Base-by-base conservation (phyloP, 352 stramenopile genomes). In the Pythium volutum region DNA sequence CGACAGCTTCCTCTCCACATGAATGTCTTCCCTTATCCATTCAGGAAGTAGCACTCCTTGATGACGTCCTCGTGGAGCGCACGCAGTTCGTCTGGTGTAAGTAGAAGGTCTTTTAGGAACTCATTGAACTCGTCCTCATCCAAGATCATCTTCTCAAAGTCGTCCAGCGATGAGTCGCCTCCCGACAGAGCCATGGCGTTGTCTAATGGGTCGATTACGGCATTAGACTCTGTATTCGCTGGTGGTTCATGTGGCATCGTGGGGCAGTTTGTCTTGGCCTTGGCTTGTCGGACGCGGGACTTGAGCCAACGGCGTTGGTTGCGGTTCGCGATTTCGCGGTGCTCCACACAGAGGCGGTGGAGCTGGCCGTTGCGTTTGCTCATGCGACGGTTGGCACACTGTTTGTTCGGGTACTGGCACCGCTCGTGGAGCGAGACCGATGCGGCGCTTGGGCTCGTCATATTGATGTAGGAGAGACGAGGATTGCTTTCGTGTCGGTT, bases 361-460 rank as follows among this genome's bases (percentile, higher is more conserved):
- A 57, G 22, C 34, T 57, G 50, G 34, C 50, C 50, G 36, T 48
- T 57, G 50, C 27, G 43, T 27, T 57, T 57, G 4, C 34, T 47
- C 22, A 29, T 48, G 25, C 50, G 50, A 6, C 25, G 50, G 15
- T 46, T 57, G 11, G n/a, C 20, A 38, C 50, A 57, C n/a, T 36
- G 33, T 34, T 57, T 57, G 34, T 57, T 57, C 12, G 50, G 33
- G 25, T 47, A 57, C 34, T 57, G 50, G 11, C 50, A 57, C 10
- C 50, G 50, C 34, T 26, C 22, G 34, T 38, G 50, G 34, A 57
- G 12, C 23, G 23, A 10, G n/a, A 47, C 36, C 26, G 47, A 26
- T 23, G 27, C 3, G 23, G 18, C 45, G 50, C 23, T 36, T 12
- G 20, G 47, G 22, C 9, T 36, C 12, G 20, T n/a, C 10, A n/a